Conservation (phyloP, 306 rosid species). For the Pterocarpus santalinus region DNA sequence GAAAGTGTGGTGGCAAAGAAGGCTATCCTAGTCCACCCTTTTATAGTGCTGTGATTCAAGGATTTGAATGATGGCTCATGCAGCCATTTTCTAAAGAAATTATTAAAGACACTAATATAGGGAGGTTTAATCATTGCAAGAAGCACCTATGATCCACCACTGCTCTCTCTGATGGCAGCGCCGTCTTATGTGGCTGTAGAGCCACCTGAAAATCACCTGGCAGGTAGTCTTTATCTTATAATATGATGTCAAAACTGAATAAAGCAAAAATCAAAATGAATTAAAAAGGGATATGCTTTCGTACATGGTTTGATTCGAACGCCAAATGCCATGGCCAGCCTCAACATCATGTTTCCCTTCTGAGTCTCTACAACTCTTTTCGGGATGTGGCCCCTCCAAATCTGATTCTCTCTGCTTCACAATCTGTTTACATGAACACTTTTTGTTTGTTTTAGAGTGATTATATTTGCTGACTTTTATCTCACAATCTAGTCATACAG, state of each 20-base stretch:
- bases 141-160: constrained; percentile 1
- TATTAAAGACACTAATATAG: constrained; percentile 42
- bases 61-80: constrained; percentile 61
- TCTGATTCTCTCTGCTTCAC: constrained; percentile 42
- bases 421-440: constrained; percentile 21
- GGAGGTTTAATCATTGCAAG: constrained; percentile 28
- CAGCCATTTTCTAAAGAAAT: constrained; percentile 70
- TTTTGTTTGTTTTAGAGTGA: not conserved
- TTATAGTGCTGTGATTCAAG: constrained; percentile 55
- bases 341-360: constrained; percentile 47
- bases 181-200: constrained; percentile 59
- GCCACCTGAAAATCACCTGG: constrained; percentile 55
- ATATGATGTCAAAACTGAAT: constrained; percentile 40
- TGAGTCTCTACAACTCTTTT: constrained; percentile 31
- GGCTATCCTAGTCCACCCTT: constrained; percentile 18
- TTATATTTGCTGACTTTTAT: constrained; percentile 6
- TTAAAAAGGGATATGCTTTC: constrained; percentile 28
- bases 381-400: constrained; percentile 29
- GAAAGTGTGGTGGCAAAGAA: not conserved
- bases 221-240: constrained; percentile 30
- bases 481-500: not conserved
- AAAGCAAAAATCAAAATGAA: not conserved
- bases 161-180: constrained; percentile 52
- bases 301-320: not conserved
- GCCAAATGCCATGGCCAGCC: constrained; percentile 32